These are phyloP conservation scores for Yamadazyma akitaensis DNA, from an alignment of 805 yeast species.

Conservation along the genomic window DNA sequence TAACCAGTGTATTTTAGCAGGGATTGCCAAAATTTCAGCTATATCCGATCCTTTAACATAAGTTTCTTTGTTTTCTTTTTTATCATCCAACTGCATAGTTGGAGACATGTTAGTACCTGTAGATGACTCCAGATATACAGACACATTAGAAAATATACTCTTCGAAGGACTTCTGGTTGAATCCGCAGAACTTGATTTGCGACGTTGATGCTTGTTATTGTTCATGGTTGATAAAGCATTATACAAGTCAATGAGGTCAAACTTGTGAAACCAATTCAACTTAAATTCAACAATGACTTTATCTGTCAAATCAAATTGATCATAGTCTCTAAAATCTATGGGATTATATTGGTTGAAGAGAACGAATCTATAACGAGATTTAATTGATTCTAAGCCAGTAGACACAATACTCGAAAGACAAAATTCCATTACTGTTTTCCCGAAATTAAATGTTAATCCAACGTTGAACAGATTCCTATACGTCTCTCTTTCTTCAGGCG, in stretches of 20 bases:
- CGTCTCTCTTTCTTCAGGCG: constrained; percentile 9
- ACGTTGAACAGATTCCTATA: constrained; percentile 18
- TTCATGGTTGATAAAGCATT: constrained; percentile 2
- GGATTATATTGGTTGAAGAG: constrained; percentile 14
- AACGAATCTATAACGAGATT: constrained; percentile 21
- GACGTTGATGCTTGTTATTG: neutral
- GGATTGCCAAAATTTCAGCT: constrained; percentile 1
- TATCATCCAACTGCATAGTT: neutral
- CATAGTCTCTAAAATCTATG: neutral
- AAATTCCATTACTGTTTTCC: constrained; percentile 16
- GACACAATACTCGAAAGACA: constrained; percentile 20
- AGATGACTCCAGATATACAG: constrained; percentile 1
- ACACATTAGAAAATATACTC: constrained; percentile 3
- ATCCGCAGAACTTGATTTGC: constrained; percentile 5
- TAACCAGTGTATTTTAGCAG: constrained; percentile 21
- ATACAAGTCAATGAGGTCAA: constrained; percentile 9
- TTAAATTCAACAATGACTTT: constrained; percentile 13
- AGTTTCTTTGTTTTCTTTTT: neutral
- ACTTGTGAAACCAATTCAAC: constrained; percentile 13
- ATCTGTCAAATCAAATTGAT: constrained; percentile 9
- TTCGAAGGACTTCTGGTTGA: constrained; percentile 4
- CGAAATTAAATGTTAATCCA: constrained; percentile 21
- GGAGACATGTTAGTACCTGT: neutral
- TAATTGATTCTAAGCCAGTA: constrained; percentile 27
- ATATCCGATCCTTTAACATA: neutral